Percentiles rank a stretch among this genome's conserved stretches.
phyloP scores from a whole-genome alignment of 2,329 filamentous ascomycete species.

The Fusarium sp. region DNA sequence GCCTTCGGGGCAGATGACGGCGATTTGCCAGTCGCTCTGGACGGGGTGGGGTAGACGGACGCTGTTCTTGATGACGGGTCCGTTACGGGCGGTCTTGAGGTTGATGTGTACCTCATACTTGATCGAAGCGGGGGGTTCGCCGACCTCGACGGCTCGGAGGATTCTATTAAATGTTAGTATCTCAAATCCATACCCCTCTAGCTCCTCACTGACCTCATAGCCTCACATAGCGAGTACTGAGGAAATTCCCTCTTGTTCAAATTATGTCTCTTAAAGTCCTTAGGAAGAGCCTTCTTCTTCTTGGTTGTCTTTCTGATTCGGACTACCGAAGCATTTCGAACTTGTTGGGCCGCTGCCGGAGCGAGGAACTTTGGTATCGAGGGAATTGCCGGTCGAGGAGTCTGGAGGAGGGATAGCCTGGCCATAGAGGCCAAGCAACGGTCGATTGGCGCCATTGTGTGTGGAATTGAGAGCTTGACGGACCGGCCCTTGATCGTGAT shows the following conservation, averaged over 20 bases:
- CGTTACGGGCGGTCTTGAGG: constrained; percentile 85
- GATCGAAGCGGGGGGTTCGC: constrained; percentile 74
- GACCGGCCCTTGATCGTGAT: constrained; percentile 33
- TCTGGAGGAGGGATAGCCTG: constrained; percentile 59
- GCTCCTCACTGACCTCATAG: constrained; percentile 76
- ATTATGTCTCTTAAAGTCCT: constrained; percentile 74
- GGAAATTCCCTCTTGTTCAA: constrained; percentile 71
- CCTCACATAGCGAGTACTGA: constrained; percentile 87
- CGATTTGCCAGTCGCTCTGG: constrained; percentile 88
- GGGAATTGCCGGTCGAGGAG: constrained; percentile 56
- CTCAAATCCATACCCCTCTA: background rate
- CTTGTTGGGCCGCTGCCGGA: constrained; percentile 58
- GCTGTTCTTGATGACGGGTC: constrained; percentile 87
- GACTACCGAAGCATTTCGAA: constrained; percentile 56
- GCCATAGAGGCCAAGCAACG: constrained; percentile 68
- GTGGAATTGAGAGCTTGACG: constrained; percentile 46
- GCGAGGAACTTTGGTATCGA: constrained; percentile 63
- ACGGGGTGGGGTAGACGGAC: constrained; percentile 90
- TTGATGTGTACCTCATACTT: constrained; percentile 94
- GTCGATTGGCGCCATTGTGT: constrained; percentile 63
- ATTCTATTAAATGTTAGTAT: constrained; percentile 67
- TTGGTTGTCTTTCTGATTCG: constrained; percentile 64
- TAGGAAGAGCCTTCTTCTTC: constrained; percentile 71
- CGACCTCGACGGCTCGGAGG: constrained; percentile 92
- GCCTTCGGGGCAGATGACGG: constrained; percentile 88